These are phyloP conservation scores for Allomyces arbusculus DNA, from an alignment of 192 early-diverging fungal genomes.

Conservation along the genomic window DNA sequence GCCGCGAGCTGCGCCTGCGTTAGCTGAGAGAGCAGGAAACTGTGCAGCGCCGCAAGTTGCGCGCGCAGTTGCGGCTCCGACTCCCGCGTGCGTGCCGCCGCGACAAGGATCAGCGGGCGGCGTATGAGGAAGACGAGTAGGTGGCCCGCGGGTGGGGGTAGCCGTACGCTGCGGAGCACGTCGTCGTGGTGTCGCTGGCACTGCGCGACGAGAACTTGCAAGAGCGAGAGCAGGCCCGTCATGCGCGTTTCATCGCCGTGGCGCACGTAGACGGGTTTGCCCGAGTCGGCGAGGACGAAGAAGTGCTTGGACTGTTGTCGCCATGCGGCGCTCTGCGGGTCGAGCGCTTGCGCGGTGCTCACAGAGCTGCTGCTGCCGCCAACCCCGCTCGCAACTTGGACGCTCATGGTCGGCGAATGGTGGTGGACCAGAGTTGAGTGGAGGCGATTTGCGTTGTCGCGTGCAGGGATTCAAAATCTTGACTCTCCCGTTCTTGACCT, in stretches of 20 bases:
- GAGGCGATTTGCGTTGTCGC: too few relatives aligned
- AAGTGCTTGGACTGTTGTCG: conserved; percentile 55
- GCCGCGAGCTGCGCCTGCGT: conserved; percentile 55
- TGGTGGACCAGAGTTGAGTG: too few relatives aligned
- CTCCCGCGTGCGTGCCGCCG: conserved; percentile 57
- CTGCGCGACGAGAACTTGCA: conserved; percentile 74
- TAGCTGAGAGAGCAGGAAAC: conserved; percentile 67
- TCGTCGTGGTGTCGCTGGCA: conserved; percentile 34
- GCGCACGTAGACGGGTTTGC: conserved; percentile 86
- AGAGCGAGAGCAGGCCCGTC: conserved; percentile 67
- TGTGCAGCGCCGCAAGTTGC: conserved; percentile 58
- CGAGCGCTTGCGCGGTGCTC: too few relatives aligned
- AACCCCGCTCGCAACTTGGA: too few relatives aligned
- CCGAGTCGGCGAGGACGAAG: conserved; percentile 76
- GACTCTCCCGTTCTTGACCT: too few relatives aligned
- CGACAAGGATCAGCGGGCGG: conserved; percentile 68
- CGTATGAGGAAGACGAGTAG: conserved; percentile 63
- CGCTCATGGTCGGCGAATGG: too few relatives aligned
- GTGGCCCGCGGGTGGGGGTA: conserved; percentile 28
- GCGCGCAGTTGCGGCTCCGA: conserved; percentile 51
- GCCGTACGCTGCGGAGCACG: conserved; percentile 26
- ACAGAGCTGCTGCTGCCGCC: too few relatives aligned
- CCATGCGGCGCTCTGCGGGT: conserved; percentile 14
- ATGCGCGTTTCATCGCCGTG: conserved; percentile 79
- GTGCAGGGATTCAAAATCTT: too few relatives aligned